These are phyloP conservation scores for Papiliotrema fonsecae DNA, from an alignment of 1,284 basidiomycete species.

Conservation along the genomic window DNA sequence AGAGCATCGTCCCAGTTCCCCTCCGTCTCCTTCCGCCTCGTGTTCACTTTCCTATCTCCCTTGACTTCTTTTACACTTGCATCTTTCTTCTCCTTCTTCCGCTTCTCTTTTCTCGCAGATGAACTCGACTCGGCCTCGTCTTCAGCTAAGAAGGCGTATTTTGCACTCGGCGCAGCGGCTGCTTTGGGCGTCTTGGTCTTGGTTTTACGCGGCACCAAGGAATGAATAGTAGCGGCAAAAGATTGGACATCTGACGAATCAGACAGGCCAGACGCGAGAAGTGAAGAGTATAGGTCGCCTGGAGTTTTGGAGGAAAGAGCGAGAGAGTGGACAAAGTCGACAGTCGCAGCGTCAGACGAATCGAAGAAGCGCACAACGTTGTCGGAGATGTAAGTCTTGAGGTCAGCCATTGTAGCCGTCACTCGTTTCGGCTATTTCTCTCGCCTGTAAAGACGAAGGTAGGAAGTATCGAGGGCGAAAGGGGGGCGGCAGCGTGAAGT, in stretches of 20 bases:
- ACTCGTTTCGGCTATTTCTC: neutral
- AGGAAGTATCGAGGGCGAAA: neutral
- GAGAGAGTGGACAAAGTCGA: constrained; percentile 78
- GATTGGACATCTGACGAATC: constrained; percentile 69
- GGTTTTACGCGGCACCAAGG: constrained; percentile 64
- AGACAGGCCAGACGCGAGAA: constrained; percentile 73
- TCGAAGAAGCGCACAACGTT: constrained; percentile 79
- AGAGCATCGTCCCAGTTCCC: constrained; percentile 51
- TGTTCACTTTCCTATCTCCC: constrained; percentile 18
- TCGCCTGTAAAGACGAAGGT: neutral
- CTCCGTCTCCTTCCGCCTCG: constrained; percentile 67
- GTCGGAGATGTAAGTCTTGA: constrained; percentile 74
- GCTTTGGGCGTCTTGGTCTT: constrained; percentile 58
- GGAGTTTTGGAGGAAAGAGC: constrained; percentile 77
- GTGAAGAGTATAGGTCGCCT: constrained; percentile 67
- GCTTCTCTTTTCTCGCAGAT: constrained; percentile 8
- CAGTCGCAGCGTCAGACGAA: constrained; percentile 71
- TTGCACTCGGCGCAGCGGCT: constrained; percentile 55
- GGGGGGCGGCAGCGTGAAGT: too few relatives aligned
- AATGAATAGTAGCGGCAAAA: constrained; percentile 74
- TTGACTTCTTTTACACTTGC: constrained; percentile 29
- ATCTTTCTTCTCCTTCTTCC: constrained; percentile 24
- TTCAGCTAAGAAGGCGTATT: constrained; percentile 72
- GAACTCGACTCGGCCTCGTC: constrained; percentile 53
- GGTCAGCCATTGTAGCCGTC: constrained; percentile 23